These are phyloP conservation scores for Hypoxylon sp. DNA, from an alignment of 2,329 filamentous ascomycete genomes.

Conservation along the genomic window DNA sequence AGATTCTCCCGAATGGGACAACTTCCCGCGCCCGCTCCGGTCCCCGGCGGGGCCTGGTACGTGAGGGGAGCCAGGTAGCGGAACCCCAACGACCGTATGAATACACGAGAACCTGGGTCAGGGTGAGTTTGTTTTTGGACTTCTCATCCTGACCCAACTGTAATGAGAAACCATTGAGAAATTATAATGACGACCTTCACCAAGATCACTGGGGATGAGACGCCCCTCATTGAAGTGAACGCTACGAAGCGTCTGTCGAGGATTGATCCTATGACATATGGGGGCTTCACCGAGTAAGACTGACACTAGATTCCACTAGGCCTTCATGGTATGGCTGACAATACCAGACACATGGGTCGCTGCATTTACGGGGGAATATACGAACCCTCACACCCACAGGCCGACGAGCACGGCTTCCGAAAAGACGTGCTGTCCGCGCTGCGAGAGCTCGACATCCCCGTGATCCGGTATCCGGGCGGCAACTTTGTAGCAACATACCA, in stretches of 20 bases:
- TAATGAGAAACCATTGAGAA: not conserved
- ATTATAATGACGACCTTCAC: constrained; percentile 79
- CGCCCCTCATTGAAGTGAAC: constrained; percentile 76
- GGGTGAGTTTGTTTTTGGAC: not conserved
- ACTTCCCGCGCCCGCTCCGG: constrained; percentile 40
- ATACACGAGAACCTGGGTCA: constrained; percentile 20
- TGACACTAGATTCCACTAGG: not conserved
- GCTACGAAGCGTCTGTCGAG: constrained; percentile 75
- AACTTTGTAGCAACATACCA: constrained; percentile 90
- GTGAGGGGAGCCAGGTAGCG: constrained; percentile 25
- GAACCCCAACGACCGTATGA: constrained; percentile 24
- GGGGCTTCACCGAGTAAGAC: constrained; percentile 84
- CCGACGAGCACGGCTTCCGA: constrained; percentile 81
- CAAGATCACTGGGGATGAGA: constrained; percentile 72
- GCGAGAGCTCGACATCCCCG: constrained; percentile 80
- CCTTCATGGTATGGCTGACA: not conserved
- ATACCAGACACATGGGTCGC: constrained; percentile 82
- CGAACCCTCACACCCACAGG: constrained; percentile 80
- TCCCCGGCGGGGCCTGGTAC: constrained; percentile 25
- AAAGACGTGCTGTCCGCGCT: constrained; percentile 83
- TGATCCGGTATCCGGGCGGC: constrained; percentile 85
- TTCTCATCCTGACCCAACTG: constrained; percentile 6
- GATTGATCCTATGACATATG: constrained; percentile 86
- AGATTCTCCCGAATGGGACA: constrained; percentile 45
- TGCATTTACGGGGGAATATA: constrained; percentile 92